Conservation (phyloP, 2,329 filamentous ascomycete species). For the Clonostachys rhizophaga region DNA sequence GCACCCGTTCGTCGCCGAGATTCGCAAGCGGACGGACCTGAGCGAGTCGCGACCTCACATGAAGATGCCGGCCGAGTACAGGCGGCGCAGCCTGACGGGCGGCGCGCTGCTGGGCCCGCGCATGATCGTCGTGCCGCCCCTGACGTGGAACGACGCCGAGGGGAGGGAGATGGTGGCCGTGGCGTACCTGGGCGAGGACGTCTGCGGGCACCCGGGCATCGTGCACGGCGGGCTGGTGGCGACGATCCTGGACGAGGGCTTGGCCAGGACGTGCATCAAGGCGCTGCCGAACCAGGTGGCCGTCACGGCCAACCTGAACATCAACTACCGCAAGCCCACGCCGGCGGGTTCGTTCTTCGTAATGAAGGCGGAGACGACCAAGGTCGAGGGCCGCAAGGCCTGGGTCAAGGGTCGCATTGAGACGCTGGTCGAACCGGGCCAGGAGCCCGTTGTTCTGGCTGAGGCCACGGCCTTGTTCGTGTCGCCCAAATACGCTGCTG, state of each 20-base stretch:
- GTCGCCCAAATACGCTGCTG: constrained; percentile 77
- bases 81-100: constrained; percentile 73
- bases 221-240: constrained; percentile 87
- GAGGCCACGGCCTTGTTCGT: constrained; percentile 86
- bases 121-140: constrained; percentile 75
- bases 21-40: constrained; percentile 64
- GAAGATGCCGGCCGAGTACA: constrained; percentile 70
- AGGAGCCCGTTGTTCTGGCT: constrained; percentile 64
- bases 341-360: constrained; percentile 73
- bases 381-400: constrained; percentile 88
- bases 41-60: constrained; percentile 80
- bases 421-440: constrained; percentile 59
- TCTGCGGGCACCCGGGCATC: constrained; percentile 88
- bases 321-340: constrained; percentile 79
- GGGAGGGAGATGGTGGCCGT: constrained; percentile 69
- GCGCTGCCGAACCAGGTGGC: constrained; percentile 82
- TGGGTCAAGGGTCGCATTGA: constrained; percentile 90
- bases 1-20: constrained; percentile 66
- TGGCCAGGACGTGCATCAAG: constrained; percentile 83
- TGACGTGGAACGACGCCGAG: constrained; percentile 67
- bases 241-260: constrained; percentile 87
- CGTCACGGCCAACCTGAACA: constrained; percentile 79
- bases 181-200: constrained; percentile 69
- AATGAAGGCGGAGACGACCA: constrained; percentile 72
- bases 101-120: constrained; percentile 72